phyloP scores from a whole-genome alignment of 257 asterid species.

The Voacanga thouarsii region DNA sequence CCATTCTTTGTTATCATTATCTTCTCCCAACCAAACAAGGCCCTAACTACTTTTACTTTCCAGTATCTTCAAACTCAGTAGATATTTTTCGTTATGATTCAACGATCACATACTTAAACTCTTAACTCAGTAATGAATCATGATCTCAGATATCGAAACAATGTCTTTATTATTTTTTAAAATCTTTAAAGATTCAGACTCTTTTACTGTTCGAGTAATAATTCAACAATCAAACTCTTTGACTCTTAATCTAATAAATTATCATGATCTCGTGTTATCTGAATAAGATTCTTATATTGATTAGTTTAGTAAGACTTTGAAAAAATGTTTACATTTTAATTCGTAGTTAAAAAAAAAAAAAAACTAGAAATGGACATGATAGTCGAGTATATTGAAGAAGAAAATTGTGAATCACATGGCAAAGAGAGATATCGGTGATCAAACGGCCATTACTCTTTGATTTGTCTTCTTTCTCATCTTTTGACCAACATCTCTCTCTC shows the following conservation, averaged over 20 bases:
- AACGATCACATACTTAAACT: no score
- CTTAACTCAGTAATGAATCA: no score
- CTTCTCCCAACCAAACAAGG: neutral
- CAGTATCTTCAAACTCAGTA: no score
- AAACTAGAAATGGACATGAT: no score
- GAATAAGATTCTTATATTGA: no score
- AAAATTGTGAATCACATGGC: neutral
- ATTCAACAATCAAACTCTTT: neutral
- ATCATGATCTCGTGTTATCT: neutral
- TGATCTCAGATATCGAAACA: neutral
- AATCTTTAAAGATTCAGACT: no score
- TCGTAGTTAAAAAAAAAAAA: no score
- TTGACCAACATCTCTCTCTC: constrained; percentile 17
- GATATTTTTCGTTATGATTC: no score
- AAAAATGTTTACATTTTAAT: no score
- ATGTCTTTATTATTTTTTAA: neutral
- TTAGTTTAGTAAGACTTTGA: no score
- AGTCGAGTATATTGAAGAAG: no score
- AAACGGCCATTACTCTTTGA: constrained; percentile 24
- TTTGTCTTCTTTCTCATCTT: neutral
- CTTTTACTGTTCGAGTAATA: neutral
- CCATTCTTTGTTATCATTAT: neutral
- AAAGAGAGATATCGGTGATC: constrained; percentile 10
- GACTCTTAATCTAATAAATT: neutral
- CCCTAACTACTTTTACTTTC: no score